These are phyloP conservation scores for Epichloe typhina DNA, from an alignment of 2,329 filamentous ascomycete genomes.

Conservation along the genomic window DNA sequence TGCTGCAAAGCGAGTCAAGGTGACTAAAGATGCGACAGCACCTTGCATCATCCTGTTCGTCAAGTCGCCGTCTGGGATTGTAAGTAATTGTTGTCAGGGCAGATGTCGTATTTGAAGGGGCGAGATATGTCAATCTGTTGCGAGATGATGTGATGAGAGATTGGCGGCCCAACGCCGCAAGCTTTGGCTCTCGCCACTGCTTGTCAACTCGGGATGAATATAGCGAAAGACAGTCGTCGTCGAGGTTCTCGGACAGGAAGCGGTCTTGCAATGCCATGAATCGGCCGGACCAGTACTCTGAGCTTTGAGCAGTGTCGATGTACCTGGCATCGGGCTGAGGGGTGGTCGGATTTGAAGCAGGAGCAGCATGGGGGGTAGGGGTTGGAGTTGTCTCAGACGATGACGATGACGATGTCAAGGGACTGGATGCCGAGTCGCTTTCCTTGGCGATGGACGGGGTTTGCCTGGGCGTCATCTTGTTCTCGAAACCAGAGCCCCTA, in stretches of 20 bases:
- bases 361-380: not conserved
- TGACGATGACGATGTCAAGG: not conserved
- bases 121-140: constrained; percentile 15
- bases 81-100: constrained; percentile 15
- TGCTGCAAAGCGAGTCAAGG: constrained; percentile 34
- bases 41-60: constrained; percentile 29
- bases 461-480: constrained; percentile 3
- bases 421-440: not conserved
- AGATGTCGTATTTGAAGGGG: constrained; percentile 20
- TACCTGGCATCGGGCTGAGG: constrained; percentile 14
- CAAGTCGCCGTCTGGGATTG: constrained; percentile 6
- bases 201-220: not conserved
- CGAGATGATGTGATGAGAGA: not conserved
- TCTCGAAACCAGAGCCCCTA: constrained; percentile 9
- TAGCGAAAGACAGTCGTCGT: constrained; percentile 2
- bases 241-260: constrained; percentile 16
- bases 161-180: not conserved
- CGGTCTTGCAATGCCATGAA: constrained; percentile 44
- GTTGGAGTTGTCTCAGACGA: not conserved
- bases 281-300: constrained; percentile 49
- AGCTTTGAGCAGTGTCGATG: constrained; percentile 30
- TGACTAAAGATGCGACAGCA: constrained; percentile 31
- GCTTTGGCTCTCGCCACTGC: not conserved
- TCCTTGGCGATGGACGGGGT: not conserved
- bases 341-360: not conserved